Conservation (phyloP, 371 early-diverging fungal genomes). For the Syncephalis fuscata region DNA sequence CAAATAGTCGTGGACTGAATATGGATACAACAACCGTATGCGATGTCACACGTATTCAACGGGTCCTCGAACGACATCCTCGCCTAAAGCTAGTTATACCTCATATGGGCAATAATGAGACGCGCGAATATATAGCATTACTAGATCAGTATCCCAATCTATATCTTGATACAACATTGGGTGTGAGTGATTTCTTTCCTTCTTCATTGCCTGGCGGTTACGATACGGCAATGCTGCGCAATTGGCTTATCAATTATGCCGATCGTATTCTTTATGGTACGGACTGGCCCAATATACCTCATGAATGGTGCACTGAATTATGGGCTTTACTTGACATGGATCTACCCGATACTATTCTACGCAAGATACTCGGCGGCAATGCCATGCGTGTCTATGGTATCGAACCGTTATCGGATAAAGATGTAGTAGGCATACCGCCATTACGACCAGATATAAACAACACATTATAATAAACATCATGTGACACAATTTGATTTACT, state of each 20-base stretch:
- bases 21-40: constrained; percentile 15
- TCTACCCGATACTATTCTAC: no score
- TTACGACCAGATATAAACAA: no score
- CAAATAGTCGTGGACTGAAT: constrained; percentile 13
- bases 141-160: constrained; percentile 13
- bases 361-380: no score
- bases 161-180: constrained; percentile 20
- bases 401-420: no score
- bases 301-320: constrained; percentile 16
- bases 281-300: constrained; percentile 17
- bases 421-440: background rate
- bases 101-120: constrained; percentile 16
- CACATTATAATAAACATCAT: no score
- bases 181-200: constrained; percentile 9
- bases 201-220: constrained; percentile 5
- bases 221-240: constrained; percentile 5
- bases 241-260: constrained; percentile 9
- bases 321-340: no score
- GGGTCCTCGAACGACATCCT: constrained; percentile 13
- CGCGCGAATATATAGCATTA: constrained; percentile 13
- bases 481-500: no score
- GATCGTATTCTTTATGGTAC: constrained; percentile 17
- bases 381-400: no score
- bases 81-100: constrained; percentile 12
- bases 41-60: constrained; percentile 12